Conservation (phyloP, 306 rosid species). For the Acacia crassicarpa region DNA sequence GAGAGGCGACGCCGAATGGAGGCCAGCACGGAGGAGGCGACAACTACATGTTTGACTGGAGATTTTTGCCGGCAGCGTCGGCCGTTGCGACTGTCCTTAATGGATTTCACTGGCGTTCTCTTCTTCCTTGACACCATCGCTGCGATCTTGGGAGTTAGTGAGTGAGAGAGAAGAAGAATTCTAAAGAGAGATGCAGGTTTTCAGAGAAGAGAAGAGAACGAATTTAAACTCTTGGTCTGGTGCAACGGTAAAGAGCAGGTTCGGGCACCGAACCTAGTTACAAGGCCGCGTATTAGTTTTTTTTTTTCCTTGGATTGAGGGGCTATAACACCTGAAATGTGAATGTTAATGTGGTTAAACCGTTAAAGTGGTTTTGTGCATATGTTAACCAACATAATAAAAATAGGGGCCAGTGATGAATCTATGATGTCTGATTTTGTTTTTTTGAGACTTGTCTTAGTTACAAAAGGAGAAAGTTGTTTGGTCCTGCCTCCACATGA, state of each 20-base stretch:
- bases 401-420: background rate
- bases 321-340: background rate
- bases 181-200: background rate
- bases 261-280: constrained; percentile 67
- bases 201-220: background rate
- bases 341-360: background rate
- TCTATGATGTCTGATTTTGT: background rate
- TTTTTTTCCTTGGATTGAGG: background rate
- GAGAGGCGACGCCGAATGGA: constrained; percentile 77
- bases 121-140: constrained; percentile 78
- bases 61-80: constrained; percentile 65
- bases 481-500: background rate
- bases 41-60: constrained; percentile 47
- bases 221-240: constrained; percentile 66
- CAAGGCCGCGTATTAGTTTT: background rate
- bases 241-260: constrained; percentile 71
- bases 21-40: constrained; percentile 54
- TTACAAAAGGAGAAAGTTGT: background rate
- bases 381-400: background rate
- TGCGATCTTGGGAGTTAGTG: background rate
- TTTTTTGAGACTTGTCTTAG: background rate
- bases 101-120: constrained; percentile 51
- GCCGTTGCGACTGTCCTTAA: constrained; percentile 47
- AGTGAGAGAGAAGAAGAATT: background rate
- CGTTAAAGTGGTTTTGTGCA: background rate